Evolutionary conservation across 257 asterid species (phyloP).

Genomic region (Penstemon newberryi): DNA sequence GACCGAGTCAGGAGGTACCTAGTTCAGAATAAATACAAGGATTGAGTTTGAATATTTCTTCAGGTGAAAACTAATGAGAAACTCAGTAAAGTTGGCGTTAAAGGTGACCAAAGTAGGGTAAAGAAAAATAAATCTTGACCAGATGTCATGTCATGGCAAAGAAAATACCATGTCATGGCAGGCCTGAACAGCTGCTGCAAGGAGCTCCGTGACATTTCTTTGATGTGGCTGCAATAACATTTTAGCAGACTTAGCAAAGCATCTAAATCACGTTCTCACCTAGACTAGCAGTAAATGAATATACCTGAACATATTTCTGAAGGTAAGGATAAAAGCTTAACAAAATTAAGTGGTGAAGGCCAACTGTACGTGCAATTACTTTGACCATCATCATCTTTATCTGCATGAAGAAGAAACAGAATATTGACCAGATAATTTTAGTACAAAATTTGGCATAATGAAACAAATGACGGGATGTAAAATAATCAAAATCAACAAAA

Average conservation of each 20-base stretch:
- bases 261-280: conserved; percentile 22
- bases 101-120: conserved; percentile 7
- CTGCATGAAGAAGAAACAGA: conserved; percentile 41
- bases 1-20: conserved; percentile 99
- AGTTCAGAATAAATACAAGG: conserved; percentile 26
- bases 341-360: conserved; percentile 81
- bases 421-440: conserved; percentile 3
- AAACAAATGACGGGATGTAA: conserved; percentile 1
- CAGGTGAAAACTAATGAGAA: conserved; percentile 18
- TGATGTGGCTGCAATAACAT: conserved; percentile 76
- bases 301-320: conserved; percentile 87
- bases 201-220: conserved; percentile 72
- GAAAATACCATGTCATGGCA: conserved; percentile 93
- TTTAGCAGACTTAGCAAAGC: conserved; percentile 25
- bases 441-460: neutral
- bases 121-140: conserved; percentile 4
- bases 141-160: neutral
- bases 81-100: conserved; percentile 18
- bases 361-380: conserved; percentile 81
- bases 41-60: conserved; percentile 8
- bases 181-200: conserved; percentile 96
- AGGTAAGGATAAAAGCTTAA: conserved; percentile 72
- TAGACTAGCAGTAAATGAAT: conserved; percentile 21
- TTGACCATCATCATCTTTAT: conserved; percentile 86
- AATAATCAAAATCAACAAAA: conserved; percentile 22